phyloP scores from a whole-genome alignment of 2,329 filamentous ascomycete genomes.

The Xylariaceae sp. region DNA sequence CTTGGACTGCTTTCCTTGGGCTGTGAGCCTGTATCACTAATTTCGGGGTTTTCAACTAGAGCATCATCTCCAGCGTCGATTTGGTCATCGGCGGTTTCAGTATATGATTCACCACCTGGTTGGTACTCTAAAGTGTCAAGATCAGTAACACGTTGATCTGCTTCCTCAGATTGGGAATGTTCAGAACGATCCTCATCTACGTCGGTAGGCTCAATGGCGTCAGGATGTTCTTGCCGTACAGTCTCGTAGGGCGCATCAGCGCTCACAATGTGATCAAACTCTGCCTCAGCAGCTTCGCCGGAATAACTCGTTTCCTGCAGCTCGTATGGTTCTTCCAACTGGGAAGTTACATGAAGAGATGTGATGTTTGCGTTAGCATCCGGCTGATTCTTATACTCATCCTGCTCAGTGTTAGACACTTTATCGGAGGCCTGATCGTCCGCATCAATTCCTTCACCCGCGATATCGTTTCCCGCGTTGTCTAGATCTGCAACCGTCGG shows the following conservation, averaged over 20 bases:
- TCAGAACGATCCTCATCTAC: conserved; percentile 19
- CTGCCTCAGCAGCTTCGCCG: conserved; percentile 16
- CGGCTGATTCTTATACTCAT: conserved; percentile 4
- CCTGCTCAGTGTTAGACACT: background rate
- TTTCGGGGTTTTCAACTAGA: conserved; percentile 4
- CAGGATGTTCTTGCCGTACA: conserved; percentile 9
- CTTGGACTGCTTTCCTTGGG: conserved; percentile 2
- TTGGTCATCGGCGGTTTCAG: conserved; percentile 28
- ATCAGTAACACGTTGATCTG: conserved; percentile 14
- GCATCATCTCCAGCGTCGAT: conserved; percentile 15
- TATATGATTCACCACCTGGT: conserved; percentile 25
- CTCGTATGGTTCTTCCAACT: conserved; percentile 9
- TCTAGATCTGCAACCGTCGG: background rate
- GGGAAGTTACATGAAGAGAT: background rate
- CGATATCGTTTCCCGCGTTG: background rate
- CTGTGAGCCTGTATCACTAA: conserved; percentile 9
- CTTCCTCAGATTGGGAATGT: conserved; percentile 12
- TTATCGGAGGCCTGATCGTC: background rate
- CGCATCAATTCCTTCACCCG: conserved; percentile 7
- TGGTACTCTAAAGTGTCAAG: conserved; percentile 26
- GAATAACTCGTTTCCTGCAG: background rate
- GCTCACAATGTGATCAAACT: conserved; percentile 11
- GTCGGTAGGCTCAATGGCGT: conserved; percentile 2
- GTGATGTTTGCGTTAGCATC: background rate
- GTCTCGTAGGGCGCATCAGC: conserved; percentile 2